These are phyloP conservation scores for Gossypioides kirkii DNA, from an alignment of 345 rosid species.

Conservation along the genomic window DNA sequence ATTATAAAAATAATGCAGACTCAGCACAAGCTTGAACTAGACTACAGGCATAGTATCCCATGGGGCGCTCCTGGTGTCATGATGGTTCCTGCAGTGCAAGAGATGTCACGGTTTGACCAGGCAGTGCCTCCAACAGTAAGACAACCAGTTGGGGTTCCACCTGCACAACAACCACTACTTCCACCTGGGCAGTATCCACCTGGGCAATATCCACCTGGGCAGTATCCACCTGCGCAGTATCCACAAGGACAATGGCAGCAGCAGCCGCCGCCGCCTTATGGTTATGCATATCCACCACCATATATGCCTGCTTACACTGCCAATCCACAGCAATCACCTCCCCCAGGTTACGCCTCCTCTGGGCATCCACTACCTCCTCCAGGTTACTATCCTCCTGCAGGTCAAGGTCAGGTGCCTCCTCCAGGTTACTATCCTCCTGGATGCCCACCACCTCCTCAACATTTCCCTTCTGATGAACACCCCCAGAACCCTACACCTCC, in stretches of 20 bases:
- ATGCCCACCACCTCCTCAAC: background rate
- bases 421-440: background rate
- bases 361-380: conserved; percentile 10
- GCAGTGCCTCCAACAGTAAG: conserved; percentile 29
- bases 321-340: conserved; percentile 3
- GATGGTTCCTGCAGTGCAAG: conserved; percentile 56
- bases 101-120: conserved; percentile 64
- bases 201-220: background rate
- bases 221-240: conserved; percentile 1
- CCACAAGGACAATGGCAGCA: conserved; percentile 29
- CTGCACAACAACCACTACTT: background rate
- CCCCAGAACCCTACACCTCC: conserved; percentile 3
- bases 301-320: conserved; percentile 27
- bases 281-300: conserved; percentile 14
- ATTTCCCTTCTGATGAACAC: conserved; percentile 14
- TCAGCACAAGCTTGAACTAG: conserved; percentile 79
- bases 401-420: too few species aligned
- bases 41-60: conserved; percentile 56
- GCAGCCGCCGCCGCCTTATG: conserved; percentile 22
- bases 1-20: conserved; percentile 33
- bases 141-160: background rate
- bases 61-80: conserved; percentile 40
- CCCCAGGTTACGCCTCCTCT: conserved; percentile 25
- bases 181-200: background rate
- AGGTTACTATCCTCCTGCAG: conserved; percentile 22